Evolutionary conservation across 2,329 filamentous ascomycete genomes (phyloP).

Genomic region (Penicillium vulpinum): DNA sequence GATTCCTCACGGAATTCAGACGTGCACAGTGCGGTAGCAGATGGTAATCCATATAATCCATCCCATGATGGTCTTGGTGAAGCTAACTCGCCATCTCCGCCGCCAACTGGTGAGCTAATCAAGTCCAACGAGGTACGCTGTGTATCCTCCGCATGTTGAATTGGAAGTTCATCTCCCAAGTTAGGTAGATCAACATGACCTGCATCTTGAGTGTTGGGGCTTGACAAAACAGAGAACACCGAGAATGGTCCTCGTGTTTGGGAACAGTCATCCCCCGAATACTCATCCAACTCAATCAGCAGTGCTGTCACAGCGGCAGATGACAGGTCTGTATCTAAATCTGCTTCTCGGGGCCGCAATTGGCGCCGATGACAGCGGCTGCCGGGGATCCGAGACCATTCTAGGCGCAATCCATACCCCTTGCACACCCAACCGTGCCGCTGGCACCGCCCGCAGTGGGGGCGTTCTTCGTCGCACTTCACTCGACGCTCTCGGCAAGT

Average conservation of each 20-base stretch:
- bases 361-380: constrained; percentile 18
- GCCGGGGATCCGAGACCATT: constrained; percentile 19
- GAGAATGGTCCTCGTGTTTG: constrained; percentile 26
- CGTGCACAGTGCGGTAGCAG: neutral
- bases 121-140: neutral
- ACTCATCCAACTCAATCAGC: constrained; percentile 20
- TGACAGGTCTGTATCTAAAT: constrained; percentile 11
- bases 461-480: constrained; percentile 26
- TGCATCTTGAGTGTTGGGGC: neutral
- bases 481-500: constrained; percentile 25
- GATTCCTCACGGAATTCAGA: neutral
- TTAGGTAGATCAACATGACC: neutral
- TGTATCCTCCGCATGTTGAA: neutral
- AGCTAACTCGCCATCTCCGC: neutral
- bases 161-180: neutral
- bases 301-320: constrained; percentile 19
- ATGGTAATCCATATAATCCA: neutral
- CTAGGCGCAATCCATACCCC: constrained; percentile 25
- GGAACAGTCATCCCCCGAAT: constrained; percentile 12
- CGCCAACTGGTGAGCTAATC: neutral
- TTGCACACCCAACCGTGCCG: constrained; percentile 23
- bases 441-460: constrained; percentile 21
- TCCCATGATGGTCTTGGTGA: neutral
- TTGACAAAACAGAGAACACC: constrained; percentile 20
- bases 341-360: constrained; percentile 8